Percentiles rank a stretch among this genome's conserved stretches.
These are phyloP conservation scores for Nothomitra cinnamomea DNA, from an alignment of 2,329 filamentous ascomycete genomes.

Conservation along the genomic window DNA sequence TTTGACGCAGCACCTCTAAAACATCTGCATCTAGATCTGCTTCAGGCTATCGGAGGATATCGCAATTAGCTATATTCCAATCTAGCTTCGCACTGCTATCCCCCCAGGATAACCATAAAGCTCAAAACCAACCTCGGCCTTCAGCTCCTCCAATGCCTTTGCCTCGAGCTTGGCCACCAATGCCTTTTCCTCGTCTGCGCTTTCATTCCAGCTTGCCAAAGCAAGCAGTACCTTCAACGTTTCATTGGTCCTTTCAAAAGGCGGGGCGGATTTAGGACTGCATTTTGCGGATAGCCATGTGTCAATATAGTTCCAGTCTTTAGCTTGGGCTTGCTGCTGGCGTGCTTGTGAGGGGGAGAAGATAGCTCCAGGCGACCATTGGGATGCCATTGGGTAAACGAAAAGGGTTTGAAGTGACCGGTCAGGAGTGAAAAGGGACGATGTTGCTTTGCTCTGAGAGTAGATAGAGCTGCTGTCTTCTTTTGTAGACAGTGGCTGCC, in stretches of 20 bases:
- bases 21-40: background rate
- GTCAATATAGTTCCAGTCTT: constrained; percentile 84
- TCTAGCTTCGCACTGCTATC: too few species aligned
- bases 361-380: constrained; percentile 14
- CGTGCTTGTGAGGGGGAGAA: constrained; percentile 48
- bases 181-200: constrained; percentile 52
- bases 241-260: constrained; percentile 74
- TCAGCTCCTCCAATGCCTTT: constrained; percentile 38
- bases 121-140: constrained; percentile 8
- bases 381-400: background rate
- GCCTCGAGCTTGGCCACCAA: constrained; percentile 42
- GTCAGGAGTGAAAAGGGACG: too few species aligned
- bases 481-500: too few species aligned
- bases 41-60: background rate
- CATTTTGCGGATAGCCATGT: constrained; percentile 63
- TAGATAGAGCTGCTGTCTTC: too few species aligned
- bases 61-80: background rate
- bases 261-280: constrained; percentile 42
- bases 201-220: constrained; percentile 59
- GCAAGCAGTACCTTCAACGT: constrained; percentile 61
- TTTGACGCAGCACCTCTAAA: background rate
- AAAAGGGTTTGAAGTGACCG: background rate
- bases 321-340: constrained; percentile 63
- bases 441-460: too few species aligned
- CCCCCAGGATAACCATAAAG: too few species aligned